Evolutionary conservation across 352 stramenopile species (phyloP).

Genomic region (Salisapilia sapeloensis): DNA sequence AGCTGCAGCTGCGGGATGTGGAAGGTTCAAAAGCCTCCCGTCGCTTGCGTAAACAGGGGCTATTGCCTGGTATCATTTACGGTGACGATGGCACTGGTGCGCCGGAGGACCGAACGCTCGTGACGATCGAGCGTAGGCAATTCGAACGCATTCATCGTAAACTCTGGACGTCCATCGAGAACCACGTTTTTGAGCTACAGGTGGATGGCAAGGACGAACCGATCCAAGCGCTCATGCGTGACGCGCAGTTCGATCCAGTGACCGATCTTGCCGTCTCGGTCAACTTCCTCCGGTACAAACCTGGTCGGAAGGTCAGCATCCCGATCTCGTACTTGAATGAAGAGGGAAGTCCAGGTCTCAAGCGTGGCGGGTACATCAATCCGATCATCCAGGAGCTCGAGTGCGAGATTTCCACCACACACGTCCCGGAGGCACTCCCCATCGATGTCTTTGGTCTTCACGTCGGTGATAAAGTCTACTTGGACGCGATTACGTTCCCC

Average conservation of each 20-base stretch:
- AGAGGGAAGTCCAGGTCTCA: conserved; percentile 88
- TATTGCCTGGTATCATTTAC: conserved; percentile 72
- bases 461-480: conserved; percentile 65
- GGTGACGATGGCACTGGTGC: conserved; percentile 54
- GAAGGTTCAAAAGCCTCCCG: conserved; percentile 66
- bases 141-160: conserved; percentile 79
- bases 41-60: conserved; percentile 61
- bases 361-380: conserved; percentile 89
- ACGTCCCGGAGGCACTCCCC: conserved; percentile 58
- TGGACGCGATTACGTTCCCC: conserved; percentile 60
- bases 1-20: conserved; percentile 33
- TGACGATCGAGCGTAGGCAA: conserved; percentile 43
- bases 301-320: conserved; percentile 80
- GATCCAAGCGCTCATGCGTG: conserved; percentile 76
- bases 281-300: conserved; percentile 89
- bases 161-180: conserved; percentile 73
- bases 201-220: conserved; percentile 27
- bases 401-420: conserved; percentile 57
- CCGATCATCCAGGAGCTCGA: conserved; percentile 76
- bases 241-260: conserved; percentile 74
- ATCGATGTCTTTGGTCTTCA: conserved; percentile 79
- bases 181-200: conserved; percentile 76
- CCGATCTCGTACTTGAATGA: conserved; percentile 87
- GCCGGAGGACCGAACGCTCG: conserved; percentile 52
- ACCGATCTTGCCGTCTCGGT: conserved; percentile 63